A percentile compares a stretch with the other conserved stretches of the same genome.
These are phyloP conservation scores for Sporobolomyces roseus DNA, from an alignment of 768 basidiomycete species.

Conservation along the genomic window DNA sequence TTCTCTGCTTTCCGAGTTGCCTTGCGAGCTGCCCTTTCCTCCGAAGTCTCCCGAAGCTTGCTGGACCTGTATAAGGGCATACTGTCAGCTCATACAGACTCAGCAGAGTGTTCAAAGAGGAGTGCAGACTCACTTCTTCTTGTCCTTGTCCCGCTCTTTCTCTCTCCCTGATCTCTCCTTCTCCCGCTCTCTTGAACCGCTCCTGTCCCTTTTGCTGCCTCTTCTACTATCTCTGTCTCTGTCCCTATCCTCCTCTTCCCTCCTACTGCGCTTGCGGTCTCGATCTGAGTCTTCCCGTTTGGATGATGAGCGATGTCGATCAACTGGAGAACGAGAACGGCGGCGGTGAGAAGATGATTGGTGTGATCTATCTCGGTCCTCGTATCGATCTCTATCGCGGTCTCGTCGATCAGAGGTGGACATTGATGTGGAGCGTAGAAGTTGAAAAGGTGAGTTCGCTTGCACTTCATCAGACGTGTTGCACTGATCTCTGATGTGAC, in stretches of 20 bases:
- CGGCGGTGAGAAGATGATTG: conserved; percentile 1
- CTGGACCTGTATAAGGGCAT: conserved; percentile 47
- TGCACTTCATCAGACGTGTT: no score
- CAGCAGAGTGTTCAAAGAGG: neutral
- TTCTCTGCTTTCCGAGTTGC: conserved; percentile 77
- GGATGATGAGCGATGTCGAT: conserved; percentile 18
- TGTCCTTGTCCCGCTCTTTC: conserved; percentile 49
- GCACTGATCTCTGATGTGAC: no score
- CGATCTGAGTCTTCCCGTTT: conserved; percentile 32
- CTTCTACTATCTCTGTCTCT: conserved; percentile 46
- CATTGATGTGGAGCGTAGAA: neutral
- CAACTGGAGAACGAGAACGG: conserved; percentile 28
- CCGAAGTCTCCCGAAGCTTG: conserved; percentile 80
- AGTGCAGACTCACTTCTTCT: conserved; percentile 55
- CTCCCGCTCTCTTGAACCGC: conserved; percentile 54
- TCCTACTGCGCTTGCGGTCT: conserved; percentile 29
- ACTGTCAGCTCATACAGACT: neutral
- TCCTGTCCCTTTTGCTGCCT: conserved; percentile 44
- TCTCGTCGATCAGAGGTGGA: conserved; percentile 8
- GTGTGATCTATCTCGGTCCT: conserved; percentile 9
- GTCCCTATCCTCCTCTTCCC: conserved; percentile 40
- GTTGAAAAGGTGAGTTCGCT: neutral
- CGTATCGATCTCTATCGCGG: conserved; percentile 18
- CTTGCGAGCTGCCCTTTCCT: conserved; percentile 76
- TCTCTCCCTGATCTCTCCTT: conserved; percentile 49